Evolutionary conservation across 345 rosid genomes (phyloP).

Genomic region (Geranium brycei): DNA sequence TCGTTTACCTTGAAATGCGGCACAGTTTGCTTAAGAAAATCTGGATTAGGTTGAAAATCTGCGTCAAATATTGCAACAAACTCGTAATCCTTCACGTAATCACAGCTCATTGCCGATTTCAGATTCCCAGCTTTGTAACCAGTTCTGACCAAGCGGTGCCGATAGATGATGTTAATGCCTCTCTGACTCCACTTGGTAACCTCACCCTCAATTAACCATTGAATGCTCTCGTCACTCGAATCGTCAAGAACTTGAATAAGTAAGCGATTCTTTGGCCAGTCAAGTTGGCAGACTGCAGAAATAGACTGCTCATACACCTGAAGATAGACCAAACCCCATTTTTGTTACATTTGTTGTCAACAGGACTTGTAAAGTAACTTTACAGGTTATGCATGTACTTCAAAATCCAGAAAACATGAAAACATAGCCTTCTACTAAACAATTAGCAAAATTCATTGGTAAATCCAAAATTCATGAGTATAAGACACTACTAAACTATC

Average conservation of each 20-base stretch:
- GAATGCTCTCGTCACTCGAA: constrained; percentile 61
- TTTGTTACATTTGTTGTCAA: not conserved
- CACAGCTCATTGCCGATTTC: constrained; percentile 75
- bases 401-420: too few relatives aligned
- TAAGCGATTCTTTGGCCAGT: constrained; percentile 67
- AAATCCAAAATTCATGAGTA: too few relatives aligned
- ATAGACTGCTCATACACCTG: constrained; percentile 80
- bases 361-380: not conserved
- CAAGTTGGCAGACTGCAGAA: constrained; percentile 71
- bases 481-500: too few relatives aligned
- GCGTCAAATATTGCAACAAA: constrained; percentile 83
- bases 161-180: constrained; percentile 57
- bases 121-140: constrained; percentile 92
- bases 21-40: constrained; percentile 56
- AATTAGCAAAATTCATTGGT: too few relatives aligned
- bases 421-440: too few relatives aligned
- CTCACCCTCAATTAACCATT: constrained; percentile 46
- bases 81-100: constrained; percentile 59
- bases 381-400: too few relatives aligned
- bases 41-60: constrained; percentile 68
- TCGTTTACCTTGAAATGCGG: constrained; percentile 62
- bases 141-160: constrained; percentile 61
- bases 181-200: constrained; percentile 55
- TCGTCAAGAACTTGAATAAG: constrained; percentile 76
- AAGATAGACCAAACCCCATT: constrained; percentile 4